These are phyloP conservation scores for Globisporangium nunn DNA, from an alignment of 352 stramenopile genomes.

Conservation along the genomic window DNA sequence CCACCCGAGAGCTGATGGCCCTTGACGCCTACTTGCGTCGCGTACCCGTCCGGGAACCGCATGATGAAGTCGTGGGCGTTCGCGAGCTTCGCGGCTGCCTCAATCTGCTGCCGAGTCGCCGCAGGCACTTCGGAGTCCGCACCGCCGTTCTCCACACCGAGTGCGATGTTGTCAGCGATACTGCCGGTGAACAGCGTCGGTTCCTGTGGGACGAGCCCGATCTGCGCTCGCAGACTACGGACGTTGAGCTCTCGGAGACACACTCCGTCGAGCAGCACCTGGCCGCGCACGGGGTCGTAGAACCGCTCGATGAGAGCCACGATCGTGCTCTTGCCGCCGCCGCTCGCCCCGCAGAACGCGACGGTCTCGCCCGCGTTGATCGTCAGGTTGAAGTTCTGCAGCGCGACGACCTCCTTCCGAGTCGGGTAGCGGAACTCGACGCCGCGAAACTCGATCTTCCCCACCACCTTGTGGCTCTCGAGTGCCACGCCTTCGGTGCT, in stretches of 20 bases:
- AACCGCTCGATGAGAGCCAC: constrained; percentile 25
- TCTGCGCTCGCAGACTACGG: constrained; percentile 19
- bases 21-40: constrained; percentile 79
- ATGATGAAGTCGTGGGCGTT: constrained; percentile 88
- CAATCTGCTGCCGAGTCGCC: background rate
- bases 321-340: constrained; percentile 25
- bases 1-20: constrained; percentile 32
- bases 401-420: constrained; percentile 13
- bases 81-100: constrained; percentile 21
- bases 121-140: too few species aligned
- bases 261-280: constrained; percentile 17
- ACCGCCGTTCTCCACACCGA: background rate
- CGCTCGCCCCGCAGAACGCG: constrained; percentile 18
- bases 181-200: constrained; percentile 42
- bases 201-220: constrained; percentile 47
- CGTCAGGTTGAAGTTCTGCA: constrained; percentile 12
- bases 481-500: background rate
- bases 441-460: constrained; percentile 16
- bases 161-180: constrained; percentile 27
- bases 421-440: constrained; percentile 21
- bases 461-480: constrained; percentile 1
- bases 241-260: constrained; percentile 18
- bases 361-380: constrained; percentile 22
- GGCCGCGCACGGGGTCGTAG: constrained; percentile 19
- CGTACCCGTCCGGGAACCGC: constrained; percentile 71